Evolutionary conservation across 2,329 filamentous ascomycete species (phyloP).

Genomic region (Diplodia corticola): DNA sequence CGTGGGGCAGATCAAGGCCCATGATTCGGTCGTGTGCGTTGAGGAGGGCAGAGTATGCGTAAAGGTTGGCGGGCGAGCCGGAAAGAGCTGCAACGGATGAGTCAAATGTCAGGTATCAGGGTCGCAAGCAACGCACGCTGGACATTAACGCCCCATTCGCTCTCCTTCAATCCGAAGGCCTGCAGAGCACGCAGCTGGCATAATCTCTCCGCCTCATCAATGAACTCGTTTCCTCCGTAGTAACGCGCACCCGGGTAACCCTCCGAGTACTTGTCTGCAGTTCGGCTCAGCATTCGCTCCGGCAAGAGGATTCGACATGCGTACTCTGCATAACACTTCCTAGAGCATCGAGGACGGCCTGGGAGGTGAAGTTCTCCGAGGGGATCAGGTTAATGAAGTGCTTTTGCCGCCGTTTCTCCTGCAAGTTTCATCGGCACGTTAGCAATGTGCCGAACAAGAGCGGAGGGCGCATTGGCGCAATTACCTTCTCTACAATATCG

Average conservation of each 20-base stretch:
- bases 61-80: slow-evolving; percentile 72
- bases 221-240: slow-evolving; percentile 99
- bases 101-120: slow-evolving; percentile 26
- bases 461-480: slow-evolving; percentile 22
- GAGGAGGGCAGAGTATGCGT: slow-evolving; percentile 91
- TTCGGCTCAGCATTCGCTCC: slow-evolving; percentile 40
- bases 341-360: slow-evolving; percentile 95
- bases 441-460: slow-evolving; percentile 9
- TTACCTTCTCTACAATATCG: slow-evolving; percentile 86
- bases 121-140: slow-evolving; percentile 59
- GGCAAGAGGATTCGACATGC: slow-evolving; percentile 63
- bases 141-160: slow-evolving; percentile 98
- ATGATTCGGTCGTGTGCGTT: slow-evolving; percentile 92
- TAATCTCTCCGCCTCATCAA: slow-evolving; percentile 90
- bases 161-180: slow-evolving; percentile 81
- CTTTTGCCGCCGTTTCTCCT: slow-evolving; percentile 96
- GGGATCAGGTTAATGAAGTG: slow-evolving; percentile 99
- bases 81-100: slow-evolving; percentile 63
- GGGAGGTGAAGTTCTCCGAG: slow-evolving; percentile 98
- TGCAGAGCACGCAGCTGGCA: slow-evolving; percentile 93
- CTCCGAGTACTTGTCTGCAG: slow-evolving; percentile 94
- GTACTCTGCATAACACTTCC: slow-evolving; percentile 57
- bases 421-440: slow-evolving; percentile 20
- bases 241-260: slow-evolving; percentile 97
- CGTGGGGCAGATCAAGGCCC: slow-evolving; percentile 94